Evolutionary conservation across 176 grass and related monocot species (phyloP).

Genomic region (Melocanna baccifera): DNA sequence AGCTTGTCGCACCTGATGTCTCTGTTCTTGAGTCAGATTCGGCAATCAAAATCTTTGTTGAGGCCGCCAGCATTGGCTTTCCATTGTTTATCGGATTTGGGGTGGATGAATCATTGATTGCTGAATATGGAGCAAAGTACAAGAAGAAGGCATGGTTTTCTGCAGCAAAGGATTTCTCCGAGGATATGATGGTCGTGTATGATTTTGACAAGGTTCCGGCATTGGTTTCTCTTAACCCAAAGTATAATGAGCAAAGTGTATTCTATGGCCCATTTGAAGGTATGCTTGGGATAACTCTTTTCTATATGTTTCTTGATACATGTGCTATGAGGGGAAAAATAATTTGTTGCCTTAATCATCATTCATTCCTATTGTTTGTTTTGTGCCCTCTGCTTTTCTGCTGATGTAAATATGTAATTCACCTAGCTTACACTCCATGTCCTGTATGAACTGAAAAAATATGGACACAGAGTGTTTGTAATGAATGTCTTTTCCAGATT

Average conservation of each 20-base stretch:
- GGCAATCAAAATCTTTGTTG: conserved; percentile 56
- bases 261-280: conserved; percentile 94
- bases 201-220: conserved; percentile 89
- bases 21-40: conserved; percentile 62
- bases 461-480: not conserved
- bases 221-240: conserved; percentile 65
- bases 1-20: conserved; percentile 67
- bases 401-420: conserved; percentile 4
- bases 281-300: conserved; percentile 14
- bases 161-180: conserved; percentile 65
- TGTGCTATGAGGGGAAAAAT: not conserved
- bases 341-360: not conserved
- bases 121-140: conserved; percentile 55
- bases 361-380: not conserved
- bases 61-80: conserved; percentile 49
- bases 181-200: conserved; percentile 75
- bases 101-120: conserved; percentile 55
- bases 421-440: not conserved
- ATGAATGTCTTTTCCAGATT: conserved; percentile 12
- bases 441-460: conserved; percentile 5
- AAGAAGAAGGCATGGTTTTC: conserved; percentile 95
- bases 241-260: conserved; percentile 72
- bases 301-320: not conserved
- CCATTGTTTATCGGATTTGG: conserved; percentile 85
- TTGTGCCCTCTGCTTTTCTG: not conserved